These are phyloP conservation scores for Penicillium sp. DNA, from an alignment of 2,329 filamentous ascomycete genomes.

Conservation along the genomic window DNA sequence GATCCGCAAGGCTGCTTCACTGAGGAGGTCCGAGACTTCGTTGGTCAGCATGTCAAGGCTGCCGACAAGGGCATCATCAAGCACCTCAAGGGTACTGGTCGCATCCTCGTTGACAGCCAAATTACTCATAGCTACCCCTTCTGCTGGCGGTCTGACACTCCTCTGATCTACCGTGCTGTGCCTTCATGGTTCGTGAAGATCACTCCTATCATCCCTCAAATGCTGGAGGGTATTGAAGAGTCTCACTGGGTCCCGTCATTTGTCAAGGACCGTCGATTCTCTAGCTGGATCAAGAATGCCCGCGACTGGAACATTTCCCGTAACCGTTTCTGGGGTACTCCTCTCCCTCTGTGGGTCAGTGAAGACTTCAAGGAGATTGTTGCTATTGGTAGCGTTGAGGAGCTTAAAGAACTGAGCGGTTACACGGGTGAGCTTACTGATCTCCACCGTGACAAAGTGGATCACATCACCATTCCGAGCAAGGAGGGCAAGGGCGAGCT, in stretches of 20 bases:
- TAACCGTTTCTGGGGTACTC: slow-evolving; percentile 94
- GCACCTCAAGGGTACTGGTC: slow-evolving; percentile 71
- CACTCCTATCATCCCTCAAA: slow-evolving; percentile 74
- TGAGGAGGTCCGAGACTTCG: slow-evolving; percentile 72
- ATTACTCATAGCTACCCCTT: slow-evolving; percentile 89
- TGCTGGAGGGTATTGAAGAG: slow-evolving; percentile 84
- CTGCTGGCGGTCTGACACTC: slow-evolving; percentile 93
- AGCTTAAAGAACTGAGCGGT: slow-evolving; percentile 83
- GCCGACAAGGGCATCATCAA: slow-evolving; percentile 94
- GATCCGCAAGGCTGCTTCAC: slow-evolving; percentile 80
- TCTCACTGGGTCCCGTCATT: slow-evolving; percentile 90
- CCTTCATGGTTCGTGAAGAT: slow-evolving; percentile 95
- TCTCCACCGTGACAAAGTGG: slow-evolving; percentile 88
- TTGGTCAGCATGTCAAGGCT: slow-evolving; percentile 82
- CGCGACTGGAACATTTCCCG: slow-evolving; percentile 94
- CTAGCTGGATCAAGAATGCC: slow-evolving; percentile 86
- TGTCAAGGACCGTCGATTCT: slow-evolving; percentile 88
- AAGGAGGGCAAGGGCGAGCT: slow-evolving; percentile 82
- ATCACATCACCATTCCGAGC: slow-evolving; percentile 90
- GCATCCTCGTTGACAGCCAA: slow-evolving; percentile 80
- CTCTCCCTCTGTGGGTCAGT: slow-evolving; percentile 86
- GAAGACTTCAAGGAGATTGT: slow-evolving; percentile 84
- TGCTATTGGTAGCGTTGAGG: slow-evolving; percentile 79
- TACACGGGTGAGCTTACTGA: slow-evolving; percentile 79
- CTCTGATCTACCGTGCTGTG: slow-evolving; percentile 86